phyloP scores from a whole-genome alignment of 176 grass and related monocot species.

The Sorghum bicolor region Sorghum_bicolor_NCBIv3 NC_012873.2:6505001-6505500 shows the following conservation, averaged over 20 bases:
- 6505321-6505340: background rate
- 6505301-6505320: background rate
- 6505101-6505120: background rate
- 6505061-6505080: background rate
- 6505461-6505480: background rate
- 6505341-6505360: background rate
- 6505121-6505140: background rate
- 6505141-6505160: slow-evolving; percentile 49
- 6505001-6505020: slow-evolving; percentile 58
- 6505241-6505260: slow-evolving; percentile 61
- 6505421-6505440: slow-evolving; percentile 4
- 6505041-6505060: slow-evolving; percentile 40
- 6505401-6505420: background rate
- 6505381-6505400: background rate
- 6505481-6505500: no score
- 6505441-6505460: slow-evolving; percentile 4
- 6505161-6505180: slow-evolving; percentile 56
- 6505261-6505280: slow-evolving; percentile 56
- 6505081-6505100: background rate
- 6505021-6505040: slow-evolving; percentile 58
- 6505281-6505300: slow-evolving; percentile 23
- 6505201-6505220: slow-evolving; percentile 38
- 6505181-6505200: slow-evolving; percentile 57
- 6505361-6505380: background rate
- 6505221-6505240: slow-evolving; percentile 65